Conservation (phyloP, 306 rosid species). For the Prunus fruticosa region DNA sequence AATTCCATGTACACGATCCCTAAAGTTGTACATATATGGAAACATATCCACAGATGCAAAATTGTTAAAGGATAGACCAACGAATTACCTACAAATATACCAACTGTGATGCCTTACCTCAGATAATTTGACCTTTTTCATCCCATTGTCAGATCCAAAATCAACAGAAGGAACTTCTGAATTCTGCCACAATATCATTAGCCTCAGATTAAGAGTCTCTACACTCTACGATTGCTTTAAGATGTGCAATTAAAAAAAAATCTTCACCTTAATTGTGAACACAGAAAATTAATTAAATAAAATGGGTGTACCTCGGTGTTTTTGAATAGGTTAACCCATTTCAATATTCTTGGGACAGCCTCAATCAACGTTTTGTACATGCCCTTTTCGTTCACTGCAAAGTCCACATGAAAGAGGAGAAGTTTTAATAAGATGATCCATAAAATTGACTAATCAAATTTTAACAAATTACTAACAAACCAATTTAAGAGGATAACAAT, state of each 20-base stretch:
- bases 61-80: slow-evolving; percentile 8
- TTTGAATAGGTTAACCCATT: slow-evolving; percentile 69
- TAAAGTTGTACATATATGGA: not conserved
- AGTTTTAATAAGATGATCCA: slow-evolving; percentile 17
- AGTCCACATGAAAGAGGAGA: slow-evolving; percentile 16
- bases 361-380: slow-evolving; percentile 55
- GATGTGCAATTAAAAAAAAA: not conserved
- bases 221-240: not conserved
- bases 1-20: slow-evolving; percentile 7
- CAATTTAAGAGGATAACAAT: not conserved
- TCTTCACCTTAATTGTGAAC: not conserved
- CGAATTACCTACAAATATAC: not conserved
- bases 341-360: slow-evolving; percentile 70
- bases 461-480: not conserved
- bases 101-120: slow-evolving; percentile 60
- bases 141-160: slow-evolving; percentile 59
- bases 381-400: slow-evolving; percentile 68
- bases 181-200: slow-evolving; percentile 42
- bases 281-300: slow-evolving; percentile 6
- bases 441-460: slow-evolving; percentile 5
- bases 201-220: not conserved
- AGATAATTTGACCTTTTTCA: slow-evolving; percentile 55
- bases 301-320: slow-evolving; percentile 48
- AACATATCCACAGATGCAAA: slow-evolving; percentile 7
- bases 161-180: slow-evolving; percentile 47